Percentiles rank a stretch among this genome's conserved stretches.
Evolutionary conservation across 2,329 filamentous ascomycete species (phyloP).

Genomic region (Bipolaris gigantea): DNA sequence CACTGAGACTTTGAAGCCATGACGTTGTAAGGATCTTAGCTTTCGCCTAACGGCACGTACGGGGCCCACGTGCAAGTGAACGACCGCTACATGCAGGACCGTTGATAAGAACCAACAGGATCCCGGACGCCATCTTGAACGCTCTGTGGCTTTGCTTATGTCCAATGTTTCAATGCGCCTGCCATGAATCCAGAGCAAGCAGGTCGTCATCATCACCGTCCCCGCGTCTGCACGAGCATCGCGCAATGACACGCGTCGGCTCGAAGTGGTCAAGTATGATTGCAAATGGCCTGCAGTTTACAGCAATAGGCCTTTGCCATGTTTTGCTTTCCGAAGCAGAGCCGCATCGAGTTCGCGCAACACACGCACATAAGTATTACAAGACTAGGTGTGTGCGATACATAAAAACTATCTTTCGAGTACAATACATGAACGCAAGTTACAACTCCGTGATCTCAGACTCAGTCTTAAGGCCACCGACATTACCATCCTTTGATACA

Average conservation of each 20-base stretch:
- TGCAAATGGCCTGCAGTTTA: neutral
- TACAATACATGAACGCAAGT: neutral
- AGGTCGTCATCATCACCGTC: neutral
- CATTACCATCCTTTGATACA: neutral
- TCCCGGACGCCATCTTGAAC: neutral
- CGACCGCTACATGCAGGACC: constrained; percentile 9
- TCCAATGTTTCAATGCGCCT: neutral
- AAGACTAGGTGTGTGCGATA: neutral
- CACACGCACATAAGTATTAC: neutral
- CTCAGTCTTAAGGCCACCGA: neutral
- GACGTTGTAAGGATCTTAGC: constrained; percentile 17
- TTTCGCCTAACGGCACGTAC: constrained; percentile 12
- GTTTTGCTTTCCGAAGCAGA: neutral
- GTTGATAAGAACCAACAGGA: constrained; percentile 9
- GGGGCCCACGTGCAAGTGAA: constrained; percentile 13
- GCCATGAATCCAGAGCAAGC: neutral
- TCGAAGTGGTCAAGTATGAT: neutral
- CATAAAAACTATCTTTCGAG: neutral
- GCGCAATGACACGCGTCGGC: neutral
- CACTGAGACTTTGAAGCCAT: constrained; percentile 19
- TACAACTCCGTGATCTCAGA: constrained; percentile 10
- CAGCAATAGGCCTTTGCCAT: neutral
- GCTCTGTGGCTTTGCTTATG: neutral
- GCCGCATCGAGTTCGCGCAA: neutral
- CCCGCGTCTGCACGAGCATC: neutral